phyloP scores from a whole-genome alignment of 768 basidiomycete genomes.

The Vararia minispora region DNA sequence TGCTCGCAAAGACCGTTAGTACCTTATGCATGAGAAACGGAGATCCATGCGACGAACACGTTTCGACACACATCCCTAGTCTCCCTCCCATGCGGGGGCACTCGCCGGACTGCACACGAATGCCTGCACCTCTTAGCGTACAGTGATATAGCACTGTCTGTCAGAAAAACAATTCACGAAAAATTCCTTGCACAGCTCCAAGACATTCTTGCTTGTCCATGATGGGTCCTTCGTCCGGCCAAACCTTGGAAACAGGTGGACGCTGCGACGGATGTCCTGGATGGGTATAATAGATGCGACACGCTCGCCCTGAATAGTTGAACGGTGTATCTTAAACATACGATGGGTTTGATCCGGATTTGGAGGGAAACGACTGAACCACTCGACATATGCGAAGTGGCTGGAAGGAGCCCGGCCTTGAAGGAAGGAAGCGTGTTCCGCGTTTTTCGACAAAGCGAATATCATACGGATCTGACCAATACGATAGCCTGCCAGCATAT shows the following conservation, averaged over 20 bases:
- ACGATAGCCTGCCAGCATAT: conserved; percentile 15
- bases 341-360: conserved; percentile 13
- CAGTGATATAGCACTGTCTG: conserved; percentile 16
- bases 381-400: conserved; percentile 22
- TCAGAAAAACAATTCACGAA: conserved; percentile 24
- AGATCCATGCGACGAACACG: too few species aligned
- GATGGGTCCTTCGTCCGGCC: conserved; percentile 16
- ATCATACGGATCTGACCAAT: conserved; percentile 18
- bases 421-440: neutral
- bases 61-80: too few species aligned
- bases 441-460: conserved; percentile 14
- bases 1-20: too few species aligned
- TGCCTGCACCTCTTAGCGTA: too few species aligned
- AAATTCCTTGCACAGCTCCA: conserved; percentile 21
- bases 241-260: conserved; percentile 25
- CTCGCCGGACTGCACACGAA: too few species aligned
- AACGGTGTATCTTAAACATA: conserved; percentile 18
- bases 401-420: neutral
- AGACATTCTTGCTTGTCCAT: conserved; percentile 24
- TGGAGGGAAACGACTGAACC: conserved; percentile 17
- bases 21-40: too few species aligned
- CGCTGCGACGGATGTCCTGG: conserved; percentile 14
- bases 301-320: conserved; percentile 1
- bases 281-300: conserved; percentile 18
- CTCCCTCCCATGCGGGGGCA: too few species aligned